Evolutionary conservation across 1,284 basidiomycete genomes (phyloP).

Genomic region (Tranzscheliella williamsii): DNA sequence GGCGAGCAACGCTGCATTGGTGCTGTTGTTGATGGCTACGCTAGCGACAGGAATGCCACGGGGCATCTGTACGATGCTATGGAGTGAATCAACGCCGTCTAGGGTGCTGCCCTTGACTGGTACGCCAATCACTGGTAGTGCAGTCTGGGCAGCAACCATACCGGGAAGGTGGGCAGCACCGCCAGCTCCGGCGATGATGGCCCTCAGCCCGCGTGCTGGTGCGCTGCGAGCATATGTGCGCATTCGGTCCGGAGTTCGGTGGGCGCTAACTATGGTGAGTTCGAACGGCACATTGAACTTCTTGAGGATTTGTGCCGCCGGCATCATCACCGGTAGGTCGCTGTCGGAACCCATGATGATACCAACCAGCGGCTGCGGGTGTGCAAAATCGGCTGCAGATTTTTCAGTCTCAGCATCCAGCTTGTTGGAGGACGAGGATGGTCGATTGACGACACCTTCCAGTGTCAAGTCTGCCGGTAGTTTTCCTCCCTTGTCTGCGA

Average conservation of each 20-base stretch:
- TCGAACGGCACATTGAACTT: constrained; percentile 85
- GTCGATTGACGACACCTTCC: constrained; percentile 24
- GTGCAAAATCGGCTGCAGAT: constrained; percentile 61
- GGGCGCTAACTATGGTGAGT: constrained; percentile 92
- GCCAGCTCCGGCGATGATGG: constrained; percentile 92
- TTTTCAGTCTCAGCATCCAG: constrained; percentile 57
- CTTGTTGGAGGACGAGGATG: constrained; percentile 4
- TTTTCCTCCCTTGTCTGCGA: constrained; percentile 32
- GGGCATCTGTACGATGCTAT: constrained; percentile 99
- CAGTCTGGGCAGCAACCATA: constrained; percentile 94
- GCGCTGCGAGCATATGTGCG: constrained; percentile 81
- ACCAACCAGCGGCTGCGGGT: constrained; percentile 79
- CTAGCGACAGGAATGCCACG: constrained; percentile 95
- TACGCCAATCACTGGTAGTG: constrained; percentile 91
- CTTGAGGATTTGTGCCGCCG: constrained; percentile 82
- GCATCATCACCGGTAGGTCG: constrained; percentile 90
- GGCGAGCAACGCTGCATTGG: constrained; percentile 89
- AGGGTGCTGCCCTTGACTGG: constrained; percentile 92
- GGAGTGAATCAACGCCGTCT: constrained; percentile 92
- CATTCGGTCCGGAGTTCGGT: constrained; percentile 88
- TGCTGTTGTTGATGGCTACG: constrained; percentile 94
- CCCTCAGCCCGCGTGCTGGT: constrained; percentile 72
- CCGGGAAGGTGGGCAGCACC: constrained; percentile 96
- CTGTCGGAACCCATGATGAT: constrained; percentile 99
- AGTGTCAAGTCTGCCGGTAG: constrained; percentile 39